Evolutionary conservation across 139 green algal species (phyloP).

Genomic region (Pseudopediastrum boryanum): DNA sequence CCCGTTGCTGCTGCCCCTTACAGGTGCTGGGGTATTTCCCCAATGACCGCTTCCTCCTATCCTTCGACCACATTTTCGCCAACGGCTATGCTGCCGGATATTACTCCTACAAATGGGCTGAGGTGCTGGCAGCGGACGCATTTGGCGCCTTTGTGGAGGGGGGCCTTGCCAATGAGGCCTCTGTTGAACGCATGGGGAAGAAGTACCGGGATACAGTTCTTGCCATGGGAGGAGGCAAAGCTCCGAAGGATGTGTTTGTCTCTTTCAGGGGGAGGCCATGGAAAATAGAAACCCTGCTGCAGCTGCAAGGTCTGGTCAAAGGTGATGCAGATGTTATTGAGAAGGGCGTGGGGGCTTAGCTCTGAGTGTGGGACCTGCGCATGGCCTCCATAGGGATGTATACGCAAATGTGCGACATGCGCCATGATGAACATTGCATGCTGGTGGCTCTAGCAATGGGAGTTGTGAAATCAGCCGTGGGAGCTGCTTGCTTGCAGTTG

Average conservation of each 20-base stretch:
- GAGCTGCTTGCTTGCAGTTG: too few species aligned
- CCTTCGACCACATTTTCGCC: constrained; percentile 96
- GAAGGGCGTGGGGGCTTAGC: too few species aligned
- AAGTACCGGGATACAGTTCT: constrained; percentile 90
- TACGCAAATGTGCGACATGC: too few species aligned
- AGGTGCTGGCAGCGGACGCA: constrained; percentile 93
- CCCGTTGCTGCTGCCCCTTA: too few species aligned
- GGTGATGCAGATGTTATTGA: background rate
- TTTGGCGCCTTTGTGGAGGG: constrained; percentile 96
- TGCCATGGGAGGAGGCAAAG: constrained; percentile 78
- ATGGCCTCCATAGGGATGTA: too few species aligned
- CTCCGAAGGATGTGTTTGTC: constrained; percentile 80
- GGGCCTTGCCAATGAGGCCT: constrained; percentile 79
- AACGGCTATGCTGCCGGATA: constrained; percentile 86
- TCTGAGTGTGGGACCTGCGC: too few species aligned
- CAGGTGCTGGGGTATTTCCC: too few species aligned
- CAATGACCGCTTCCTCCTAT: constrained; percentile 93
- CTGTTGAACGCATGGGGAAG: constrained; percentile 63
- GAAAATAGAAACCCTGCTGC: constrained; percentile 80
- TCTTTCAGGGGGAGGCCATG: constrained; percentile 89
- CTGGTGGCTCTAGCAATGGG: too few species aligned
- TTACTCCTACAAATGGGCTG: constrained; percentile 84
- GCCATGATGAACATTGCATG: too few species aligned
- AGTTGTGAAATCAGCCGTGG: too few species aligned
- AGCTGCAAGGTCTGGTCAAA: constrained; percentile 77